Percentiles rank a stretch among this genome's conserved stretches.
These are phyloP conservation scores for Blastobotrys ciferrii DNA, from an alignment of 1,139 yeast species.

Conservation along the genomic window DNA sequence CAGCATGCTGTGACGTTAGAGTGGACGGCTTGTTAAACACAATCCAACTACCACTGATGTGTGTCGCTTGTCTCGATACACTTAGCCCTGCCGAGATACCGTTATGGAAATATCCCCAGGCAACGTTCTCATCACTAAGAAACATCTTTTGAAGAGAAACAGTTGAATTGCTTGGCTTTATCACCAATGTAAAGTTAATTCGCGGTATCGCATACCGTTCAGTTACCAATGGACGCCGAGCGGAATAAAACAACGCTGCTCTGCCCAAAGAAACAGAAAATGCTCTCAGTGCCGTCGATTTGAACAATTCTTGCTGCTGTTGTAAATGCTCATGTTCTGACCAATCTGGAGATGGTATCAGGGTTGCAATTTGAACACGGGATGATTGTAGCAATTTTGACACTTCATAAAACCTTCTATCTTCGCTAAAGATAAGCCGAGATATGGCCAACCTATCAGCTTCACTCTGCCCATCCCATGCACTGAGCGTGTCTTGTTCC, in stretches of 20 bases:
- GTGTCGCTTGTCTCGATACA: conserved; percentile 64
- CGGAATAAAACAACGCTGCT: conserved; percentile 67
- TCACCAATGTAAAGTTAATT: conserved; percentile 64
- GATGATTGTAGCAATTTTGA: conserved; percentile 70
- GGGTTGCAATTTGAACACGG: conserved; percentile 49
- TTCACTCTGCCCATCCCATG: conserved; percentile 70
- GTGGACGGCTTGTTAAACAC: conserved; percentile 76
- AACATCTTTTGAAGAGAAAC: conserved; percentile 58
- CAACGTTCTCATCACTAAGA: conserved; percentile 49
- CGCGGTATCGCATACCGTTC: conserved; percentile 81
- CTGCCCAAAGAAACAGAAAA: conserved; percentile 76
- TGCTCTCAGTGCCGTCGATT: conserved; percentile 66
- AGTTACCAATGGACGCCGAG: conserved; percentile 75
- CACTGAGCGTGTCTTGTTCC: conserved; percentile 50
- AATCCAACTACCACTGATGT: conserved; percentile 89
- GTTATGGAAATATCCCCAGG: conserved; percentile 91
- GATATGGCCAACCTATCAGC: conserved; percentile 67
- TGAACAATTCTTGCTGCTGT: conserved; percentile 63
- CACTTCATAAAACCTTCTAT: conserved; percentile 77
- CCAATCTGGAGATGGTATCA: conserved; percentile 40
- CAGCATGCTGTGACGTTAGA: conserved; percentile 84
- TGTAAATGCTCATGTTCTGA: conserved; percentile 59
- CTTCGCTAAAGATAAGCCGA: conserved; percentile 68
- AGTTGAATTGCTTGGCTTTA: conserved; percentile 66
- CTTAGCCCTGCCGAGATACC: conserved; percentile 89